phyloP scores from a whole-genome alignment of 83 land plant species.

The Diphasiastrum complanatum region DNA sequence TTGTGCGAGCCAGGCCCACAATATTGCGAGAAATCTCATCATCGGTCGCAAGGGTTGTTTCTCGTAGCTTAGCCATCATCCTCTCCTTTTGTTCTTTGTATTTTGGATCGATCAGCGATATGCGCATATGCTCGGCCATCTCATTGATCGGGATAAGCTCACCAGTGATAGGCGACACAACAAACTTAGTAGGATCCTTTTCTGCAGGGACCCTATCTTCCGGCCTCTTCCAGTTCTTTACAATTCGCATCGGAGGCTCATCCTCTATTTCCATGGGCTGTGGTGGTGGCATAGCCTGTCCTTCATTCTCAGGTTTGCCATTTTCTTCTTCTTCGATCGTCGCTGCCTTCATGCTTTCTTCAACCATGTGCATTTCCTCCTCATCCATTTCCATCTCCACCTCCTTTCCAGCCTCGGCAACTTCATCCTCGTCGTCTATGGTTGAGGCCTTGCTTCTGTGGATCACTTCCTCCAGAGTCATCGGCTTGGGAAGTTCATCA shows the following conservation, averaged over 20 bases:
- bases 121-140: constrained; percentile 99
- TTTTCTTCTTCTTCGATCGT: constrained; percentile 37
- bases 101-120: constrained; percentile 95
- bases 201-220: constrained; percentile 82
- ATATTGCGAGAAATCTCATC: constrained; percentile 95
- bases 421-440: constrained; percentile 51
- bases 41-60: constrained; percentile 93
- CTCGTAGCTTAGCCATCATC: constrained; percentile 96
- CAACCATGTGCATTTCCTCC: constrained; percentile 90
- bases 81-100: constrained; percentile 99
- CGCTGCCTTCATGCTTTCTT: constrained; percentile 83
- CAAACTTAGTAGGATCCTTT: constrained; percentile 76
- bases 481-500: constrained; percentile 74
- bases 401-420: constrained; percentile 69
- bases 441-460: constrained; percentile 69
- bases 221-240: constrained; percentile 95
- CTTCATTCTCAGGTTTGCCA: constrained; percentile 28
- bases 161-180: constrained; percentile 81
- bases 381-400: constrained; percentile 99
- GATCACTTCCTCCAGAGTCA: constrained; percentile 92
- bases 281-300: constrained; percentile 19
- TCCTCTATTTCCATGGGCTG: constrained; percentile 42
- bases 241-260: constrained; percentile 94
- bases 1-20: constrained; percentile 81
- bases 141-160: constrained; percentile 86